A percentile compares a stretch with the other conserved stretches of the same genome.
These are phyloP conservation scores for Podospora sp. DNA, from an alignment of 495 filamentous ascomycete species.

Conservation along the genomic window DNA sequence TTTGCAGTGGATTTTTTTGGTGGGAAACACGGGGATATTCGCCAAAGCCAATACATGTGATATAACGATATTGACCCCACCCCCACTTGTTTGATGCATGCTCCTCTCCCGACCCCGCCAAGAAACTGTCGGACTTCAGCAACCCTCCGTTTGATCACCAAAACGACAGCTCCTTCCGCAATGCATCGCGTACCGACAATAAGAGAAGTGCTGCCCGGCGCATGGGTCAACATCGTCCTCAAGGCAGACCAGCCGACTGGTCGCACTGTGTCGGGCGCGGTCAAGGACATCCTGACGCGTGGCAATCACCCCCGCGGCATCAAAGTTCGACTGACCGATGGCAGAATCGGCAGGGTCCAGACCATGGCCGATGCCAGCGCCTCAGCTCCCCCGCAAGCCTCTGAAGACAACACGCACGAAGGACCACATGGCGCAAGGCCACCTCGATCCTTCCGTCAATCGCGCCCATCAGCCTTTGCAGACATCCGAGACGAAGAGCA, in stretches of 20 bases:
- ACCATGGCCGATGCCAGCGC: constrained; percentile 41
- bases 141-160: constrained; percentile 15
- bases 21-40: too few species aligned
- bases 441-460: background rate
- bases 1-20: background rate
- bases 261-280: constrained; percentile 61
- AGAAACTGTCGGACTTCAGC: background rate
- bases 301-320: constrained; percentile 75
- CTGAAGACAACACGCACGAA: background rate
- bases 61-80: background rate
- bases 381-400: background rate
- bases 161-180: background rate
- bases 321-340: constrained; percentile 70
- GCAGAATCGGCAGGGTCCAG: constrained; percentile 70
- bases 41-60: background rate
- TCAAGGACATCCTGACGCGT: constrained; percentile 64
- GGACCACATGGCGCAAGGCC: background rate
- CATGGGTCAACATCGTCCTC: constrained; percentile 66
- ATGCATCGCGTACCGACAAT: constrained; percentile 49
- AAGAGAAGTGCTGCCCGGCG: constrained; percentile 56
- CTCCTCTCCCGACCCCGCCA: background rate
- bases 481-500: constrained; percentile 19
- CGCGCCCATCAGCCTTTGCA: background rate
- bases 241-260: constrained; percentile 74
- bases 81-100: background rate